These are phyloP conservation scores for Botrytis elliptica DNA, from an alignment of 2,329 filamentous ascomycete species.

Conservation along the genomic window DNA sequence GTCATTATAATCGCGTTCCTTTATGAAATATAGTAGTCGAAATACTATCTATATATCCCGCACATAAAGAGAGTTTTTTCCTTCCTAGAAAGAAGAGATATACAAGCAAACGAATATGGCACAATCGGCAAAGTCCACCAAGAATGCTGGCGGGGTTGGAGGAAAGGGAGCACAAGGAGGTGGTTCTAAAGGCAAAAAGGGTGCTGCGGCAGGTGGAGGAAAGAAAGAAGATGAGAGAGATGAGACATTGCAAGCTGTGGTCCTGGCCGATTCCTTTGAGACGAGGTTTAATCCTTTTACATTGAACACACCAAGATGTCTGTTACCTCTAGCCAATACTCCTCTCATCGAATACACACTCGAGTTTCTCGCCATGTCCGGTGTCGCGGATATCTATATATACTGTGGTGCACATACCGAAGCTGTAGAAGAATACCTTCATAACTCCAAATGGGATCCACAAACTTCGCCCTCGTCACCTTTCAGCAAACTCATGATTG, in stretches of 20 bases:
- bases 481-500: conserved; percentile 78
- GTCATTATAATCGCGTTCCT: background rate
- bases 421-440: conserved; percentile 83
- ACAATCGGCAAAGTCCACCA: conserved; percentile 27
- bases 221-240: conserved; percentile 40
- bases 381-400: conserved; percentile 90
- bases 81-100: background rate
- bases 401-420: conserved; percentile 88
- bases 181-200: conserved; percentile 34
- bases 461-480: conserved; percentile 66
- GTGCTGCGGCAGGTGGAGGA: conserved; percentile 34
- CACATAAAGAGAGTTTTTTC: background rate
- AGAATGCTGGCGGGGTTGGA: conserved; percentile 29
- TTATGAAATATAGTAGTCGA: background rate
- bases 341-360: conserved; percentile 97
- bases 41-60: background rate
- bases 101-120: conserved; percentile 25
- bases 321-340: conserved; percentile 88
- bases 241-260: conserved; percentile 41
- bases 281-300: conserved; percentile 89
- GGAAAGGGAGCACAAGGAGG: conserved; percentile 15
- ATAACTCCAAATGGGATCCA: conserved; percentile 71
- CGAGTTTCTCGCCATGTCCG: conserved; percentile 91
- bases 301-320: conserved; percentile 83
- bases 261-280: conserved; percentile 93